A percentile compares a stretch with the other conserved stretches of the same genome.
Conservation (phyloP, 2,329 filamentous ascomycete species). For the Coniochaeta ligniaria region DNA sequence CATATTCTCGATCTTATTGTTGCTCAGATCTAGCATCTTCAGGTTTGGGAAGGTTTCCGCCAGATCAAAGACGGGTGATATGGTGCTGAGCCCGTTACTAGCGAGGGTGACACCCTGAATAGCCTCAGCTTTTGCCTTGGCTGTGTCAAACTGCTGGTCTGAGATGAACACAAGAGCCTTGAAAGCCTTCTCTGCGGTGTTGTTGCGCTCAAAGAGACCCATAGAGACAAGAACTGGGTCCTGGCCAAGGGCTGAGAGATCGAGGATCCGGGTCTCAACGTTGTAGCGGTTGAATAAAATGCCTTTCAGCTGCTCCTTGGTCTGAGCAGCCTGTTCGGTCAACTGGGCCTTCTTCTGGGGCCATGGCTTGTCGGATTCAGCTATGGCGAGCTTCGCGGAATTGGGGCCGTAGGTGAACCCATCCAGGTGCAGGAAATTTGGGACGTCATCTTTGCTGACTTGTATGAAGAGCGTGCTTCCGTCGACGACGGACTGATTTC, state of each 20-base stretch:
- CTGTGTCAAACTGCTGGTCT: conserved; percentile 66
- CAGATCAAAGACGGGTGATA: conserved; percentile 66
- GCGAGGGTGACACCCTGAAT: conserved; percentile 78
- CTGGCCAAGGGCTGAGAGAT: conserved; percentile 69
- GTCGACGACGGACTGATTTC: conserved; percentile 57
- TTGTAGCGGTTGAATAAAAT: conserved; percentile 74
- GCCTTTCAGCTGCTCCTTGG: conserved; percentile 60
- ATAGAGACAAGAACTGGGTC: conserved; percentile 67
- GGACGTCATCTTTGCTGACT: conserved; percentile 56
- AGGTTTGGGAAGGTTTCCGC: conserved; percentile 77
- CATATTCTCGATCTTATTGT: conserved; percentile 68
- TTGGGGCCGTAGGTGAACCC: conserved; percentile 54
- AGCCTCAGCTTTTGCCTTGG: conserved; percentile 65
- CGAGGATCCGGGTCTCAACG: conserved; percentile 63
- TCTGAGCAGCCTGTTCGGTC: conserved; percentile 48
- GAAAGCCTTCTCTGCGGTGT: conserved; percentile 79
- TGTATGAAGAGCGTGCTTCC: conserved; percentile 65
- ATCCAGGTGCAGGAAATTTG: conserved; percentile 61
- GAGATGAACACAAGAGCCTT: conserved; percentile 85
- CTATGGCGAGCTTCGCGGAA: conserved; percentile 51
- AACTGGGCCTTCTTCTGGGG: conserved; percentile 29
- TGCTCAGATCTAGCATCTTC: conserved; percentile 81
- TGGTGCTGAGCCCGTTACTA: conserved; percentile 69
- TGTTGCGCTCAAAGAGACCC: conserved; percentile 66
- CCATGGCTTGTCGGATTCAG: conserved; percentile 33